Evolutionary conservation across 768 basidiomycete species (phyloP), one percentile per base, ranked within the genome.

Genomic region (Trametes coccinea): DNA sequence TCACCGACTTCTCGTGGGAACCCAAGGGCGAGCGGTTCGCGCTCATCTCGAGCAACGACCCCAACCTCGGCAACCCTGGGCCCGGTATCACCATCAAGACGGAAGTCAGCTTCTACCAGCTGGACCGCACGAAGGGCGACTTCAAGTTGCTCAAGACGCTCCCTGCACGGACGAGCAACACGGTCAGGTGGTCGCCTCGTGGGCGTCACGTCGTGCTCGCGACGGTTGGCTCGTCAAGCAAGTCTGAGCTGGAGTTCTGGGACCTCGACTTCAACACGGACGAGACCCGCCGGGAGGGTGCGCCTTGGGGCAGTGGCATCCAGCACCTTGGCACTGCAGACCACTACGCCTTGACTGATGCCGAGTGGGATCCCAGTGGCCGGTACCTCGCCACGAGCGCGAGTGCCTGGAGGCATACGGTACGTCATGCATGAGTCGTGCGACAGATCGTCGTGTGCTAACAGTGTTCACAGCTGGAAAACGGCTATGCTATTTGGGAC

Each of bases 161-260:
- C 33, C 79, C 93, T 16, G 78, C 82, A 59, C 88, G 95, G 65
- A 93, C 92, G 33, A 92, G 88, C 73, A 98, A 98, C 77, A 92
- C 92, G 40, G 89, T 98, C 69, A 87, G 92, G 53, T 99, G 97
- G 97, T 95, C 94, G 13, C 95, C 97, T 41, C 88, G 92, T 55
- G 97, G 97, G 56, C 89, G 96, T 46, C 94, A 98, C 77, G 91
- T 96, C 60, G 91, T 97, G 55, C 84, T 98, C 62, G 95, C 95
- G 27, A 98, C 95, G 44, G 91, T 98, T 59, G 97, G 96, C 30
- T 95, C 93, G 8, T 90, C 93, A 10, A 87, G 84, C 69, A 98
- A 98, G 78, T 98, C 93, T 8, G 97, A 98, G 75, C 82, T 99
- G 31, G 96, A 98, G 73, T 99, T 98, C 77, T 99, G 93, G 95